phyloP scores from a whole-genome alignment of 306 rosid genomes.

The Pueraria montana region DNA sequence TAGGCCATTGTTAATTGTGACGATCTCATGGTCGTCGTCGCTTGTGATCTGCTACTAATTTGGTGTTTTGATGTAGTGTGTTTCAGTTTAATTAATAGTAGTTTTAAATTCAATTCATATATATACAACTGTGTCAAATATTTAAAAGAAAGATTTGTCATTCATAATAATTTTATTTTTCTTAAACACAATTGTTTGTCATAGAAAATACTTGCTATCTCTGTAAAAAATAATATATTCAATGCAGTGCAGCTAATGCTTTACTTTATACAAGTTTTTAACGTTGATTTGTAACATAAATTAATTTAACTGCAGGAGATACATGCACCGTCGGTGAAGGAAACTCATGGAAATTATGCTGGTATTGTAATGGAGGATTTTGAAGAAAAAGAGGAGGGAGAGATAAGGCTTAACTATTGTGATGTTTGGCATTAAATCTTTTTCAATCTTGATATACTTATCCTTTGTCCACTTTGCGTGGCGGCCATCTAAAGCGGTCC shows the following conservation, averaged over 20 bases:
- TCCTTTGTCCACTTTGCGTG: slow-evolving; percentile 56
- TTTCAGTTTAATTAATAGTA: no score
- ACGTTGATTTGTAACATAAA: neutral
- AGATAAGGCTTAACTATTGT: slow-evolving; percentile 38
- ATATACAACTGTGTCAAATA: no score
- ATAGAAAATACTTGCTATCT: no score
- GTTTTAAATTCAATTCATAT: no score
- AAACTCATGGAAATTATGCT: neutral
- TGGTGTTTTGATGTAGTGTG: no score
- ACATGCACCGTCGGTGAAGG: neutral
- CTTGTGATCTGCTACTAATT: no score
- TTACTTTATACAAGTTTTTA: neutral
- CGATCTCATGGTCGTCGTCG: no score
- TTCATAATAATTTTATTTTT: no score
- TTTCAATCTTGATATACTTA: slow-evolving; percentile 13
- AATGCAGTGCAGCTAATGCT: neutral
- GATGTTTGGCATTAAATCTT: slow-evolving; percentile 41
- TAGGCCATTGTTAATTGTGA: no score
- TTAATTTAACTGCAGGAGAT: neutral
- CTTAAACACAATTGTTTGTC: no score
- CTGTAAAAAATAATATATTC: no score
- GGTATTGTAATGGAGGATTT: neutral
- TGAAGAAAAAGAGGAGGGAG: neutral
- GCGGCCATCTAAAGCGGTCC: slow-evolving; percentile 49
- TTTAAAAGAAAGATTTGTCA: no score